Evolutionary conservation across 768 basidiomycete genomes (phyloP).

Genomic region (Nidula microcarpa): DNA sequence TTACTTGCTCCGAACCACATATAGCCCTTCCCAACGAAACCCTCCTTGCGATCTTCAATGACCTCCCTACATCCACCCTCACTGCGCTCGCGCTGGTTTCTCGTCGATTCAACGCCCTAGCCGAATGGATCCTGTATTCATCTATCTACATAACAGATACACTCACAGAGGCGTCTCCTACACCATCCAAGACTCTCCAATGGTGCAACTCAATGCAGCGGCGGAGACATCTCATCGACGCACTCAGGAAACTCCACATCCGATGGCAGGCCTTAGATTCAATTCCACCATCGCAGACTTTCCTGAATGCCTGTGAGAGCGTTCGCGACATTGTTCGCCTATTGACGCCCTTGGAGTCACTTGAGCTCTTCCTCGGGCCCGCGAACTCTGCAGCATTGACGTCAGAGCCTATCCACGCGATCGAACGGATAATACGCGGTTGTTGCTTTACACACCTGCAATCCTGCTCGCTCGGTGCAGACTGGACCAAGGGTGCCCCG

Average conservation of each 20-base stretch:
- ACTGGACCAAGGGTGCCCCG: slow-evolving; percentile 37
- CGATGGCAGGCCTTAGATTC: slow-evolving; percentile 47
- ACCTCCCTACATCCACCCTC: slow-evolving; percentile 33
- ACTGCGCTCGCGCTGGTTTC: slow-evolving; percentile 40
- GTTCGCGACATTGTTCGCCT: slow-evolving; percentile 31
- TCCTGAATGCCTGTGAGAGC: slow-evolving; percentile 35
- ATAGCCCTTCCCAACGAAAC: slow-evolving; percentile 53
- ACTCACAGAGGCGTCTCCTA: slow-evolving; percentile 35
- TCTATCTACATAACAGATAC: slow-evolving; percentile 45
- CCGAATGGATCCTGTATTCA: slow-evolving; percentile 58
- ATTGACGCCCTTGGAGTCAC: slow-evolving; percentile 43
- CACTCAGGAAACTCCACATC: slow-evolving; percentile 44
- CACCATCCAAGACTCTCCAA: slow-evolving; percentile 37
- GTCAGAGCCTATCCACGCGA: slow-evolving; percentile 28
- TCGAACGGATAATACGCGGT: slow-evolving; percentile 40
- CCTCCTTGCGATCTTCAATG: slow-evolving; percentile 43
- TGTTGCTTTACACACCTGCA: slow-evolving; percentile 37
- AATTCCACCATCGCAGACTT: slow-evolving; percentile 16
- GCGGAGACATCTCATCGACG: slow-evolving; percentile 42
- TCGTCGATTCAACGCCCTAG: slow-evolving; percentile 45
- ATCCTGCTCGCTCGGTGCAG: slow-evolving; percentile 40
- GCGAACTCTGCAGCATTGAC: slow-evolving; percentile 27
- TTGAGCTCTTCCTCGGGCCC: slow-evolving; percentile 52
- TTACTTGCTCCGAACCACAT: slow-evolving; percentile 9
- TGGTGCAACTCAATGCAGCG: slow-evolving; percentile 51